Conservation (phyloP, 2,329 filamentous ascomycete species). For the Cladosporium sp. region DNA sequence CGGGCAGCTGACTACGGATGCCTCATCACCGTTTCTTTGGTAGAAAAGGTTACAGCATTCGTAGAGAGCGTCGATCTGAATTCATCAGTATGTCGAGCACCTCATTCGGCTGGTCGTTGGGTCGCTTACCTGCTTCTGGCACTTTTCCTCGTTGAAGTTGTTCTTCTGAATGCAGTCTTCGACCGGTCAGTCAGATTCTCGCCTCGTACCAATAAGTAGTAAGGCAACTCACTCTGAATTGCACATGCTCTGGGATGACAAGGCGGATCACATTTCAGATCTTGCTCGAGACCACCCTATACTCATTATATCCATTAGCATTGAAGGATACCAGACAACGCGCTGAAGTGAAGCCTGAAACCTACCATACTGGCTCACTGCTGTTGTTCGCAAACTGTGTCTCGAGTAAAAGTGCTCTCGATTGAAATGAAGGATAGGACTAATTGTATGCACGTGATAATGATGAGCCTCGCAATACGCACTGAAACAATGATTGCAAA, state of each 20-base stretch:
- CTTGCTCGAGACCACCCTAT: conserved; percentile 52
- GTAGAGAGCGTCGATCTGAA: conserved; percentile 78
- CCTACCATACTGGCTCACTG: too few species aligned
- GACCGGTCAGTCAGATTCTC: conserved; percentile 6
- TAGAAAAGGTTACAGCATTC: conserved; percentile 93
- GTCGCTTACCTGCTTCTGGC: conserved; percentile 51
- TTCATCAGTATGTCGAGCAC: conserved; percentile 22
- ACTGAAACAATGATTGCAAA: too few species aligned
- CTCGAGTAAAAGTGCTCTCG: too few species aligned
- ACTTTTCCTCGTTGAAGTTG: conserved; percentile 80
- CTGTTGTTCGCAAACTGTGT: too few species aligned
- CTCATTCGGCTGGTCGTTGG: neutral
- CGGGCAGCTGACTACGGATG: conserved; percentile 77
- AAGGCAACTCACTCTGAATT: conserved; percentile 69
- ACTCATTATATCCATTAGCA: too few species aligned
- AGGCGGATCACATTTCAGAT: conserved; percentile 69
- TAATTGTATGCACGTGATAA: too few species aligned
- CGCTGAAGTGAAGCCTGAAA: too few species aligned
- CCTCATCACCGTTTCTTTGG: conserved; percentile 68
- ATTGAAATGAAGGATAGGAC: too few species aligned
- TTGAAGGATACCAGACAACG: too few species aligned
- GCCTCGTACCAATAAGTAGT: too few species aligned
- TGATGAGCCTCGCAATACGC: too few species aligned
- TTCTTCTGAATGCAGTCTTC: conserved; percentile 71
- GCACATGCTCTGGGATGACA: conserved; percentile 88